Percentiles rank a stretch among this genome's conserved stretches.
Conservation (phyloP, 1,284 basidiomycete genomes). For the Cryptococcus sp. region DNA sequence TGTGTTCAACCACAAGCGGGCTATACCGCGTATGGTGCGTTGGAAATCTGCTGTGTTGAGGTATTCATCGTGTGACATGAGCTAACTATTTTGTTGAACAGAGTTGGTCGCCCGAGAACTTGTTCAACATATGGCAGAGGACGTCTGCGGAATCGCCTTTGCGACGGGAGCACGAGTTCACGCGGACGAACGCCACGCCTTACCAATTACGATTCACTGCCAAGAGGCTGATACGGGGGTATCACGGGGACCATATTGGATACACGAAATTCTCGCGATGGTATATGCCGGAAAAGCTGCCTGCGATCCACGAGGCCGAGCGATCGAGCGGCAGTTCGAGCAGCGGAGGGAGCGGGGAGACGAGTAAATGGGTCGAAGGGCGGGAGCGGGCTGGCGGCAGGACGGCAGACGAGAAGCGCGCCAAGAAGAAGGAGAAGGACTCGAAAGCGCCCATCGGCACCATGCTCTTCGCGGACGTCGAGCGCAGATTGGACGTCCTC, state of each 20-base stretch:
- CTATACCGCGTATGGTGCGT: constrained; percentile 52
- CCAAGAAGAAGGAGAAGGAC: constrained; percentile 61
- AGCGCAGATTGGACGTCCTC: constrained; percentile 88
- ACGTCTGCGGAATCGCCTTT: constrained; percentile 58
- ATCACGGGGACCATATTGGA: constrained; percentile 94
- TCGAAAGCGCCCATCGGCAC: constrained; percentile 73
- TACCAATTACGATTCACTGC: constrained; percentile 92
- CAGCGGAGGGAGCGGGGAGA: constrained; percentile 16
- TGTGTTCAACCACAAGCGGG: constrained; percentile 45
- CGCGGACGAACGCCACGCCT: constrained; percentile 64
- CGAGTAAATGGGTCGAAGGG: constrained; percentile 63
- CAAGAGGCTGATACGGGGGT: constrained; percentile 87
- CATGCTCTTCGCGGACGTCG: constrained; percentile 91
- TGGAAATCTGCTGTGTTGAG: constrained; percentile 2
- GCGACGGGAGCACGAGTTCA: constrained; percentile 62
- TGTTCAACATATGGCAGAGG: constrained; percentile 76
- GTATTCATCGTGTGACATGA: background rate
- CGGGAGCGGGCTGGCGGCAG: constrained; percentile 42
- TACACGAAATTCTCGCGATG: constrained; percentile 93
- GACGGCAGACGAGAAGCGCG: constrained; percentile 54
- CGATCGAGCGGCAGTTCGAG: constrained; percentile 33
- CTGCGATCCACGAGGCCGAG: constrained; percentile 70
- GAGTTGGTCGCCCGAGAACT: constrained; percentile 79
- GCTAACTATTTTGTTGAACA: constrained; percentile 39
- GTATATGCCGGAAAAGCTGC: constrained; percentile 85